These are phyloP conservation scores for Ceratocystiopsis minuta DNA, from an alignment of 2,329 filamentous ascomycete genomes.

Conservation along the genomic window DNA sequence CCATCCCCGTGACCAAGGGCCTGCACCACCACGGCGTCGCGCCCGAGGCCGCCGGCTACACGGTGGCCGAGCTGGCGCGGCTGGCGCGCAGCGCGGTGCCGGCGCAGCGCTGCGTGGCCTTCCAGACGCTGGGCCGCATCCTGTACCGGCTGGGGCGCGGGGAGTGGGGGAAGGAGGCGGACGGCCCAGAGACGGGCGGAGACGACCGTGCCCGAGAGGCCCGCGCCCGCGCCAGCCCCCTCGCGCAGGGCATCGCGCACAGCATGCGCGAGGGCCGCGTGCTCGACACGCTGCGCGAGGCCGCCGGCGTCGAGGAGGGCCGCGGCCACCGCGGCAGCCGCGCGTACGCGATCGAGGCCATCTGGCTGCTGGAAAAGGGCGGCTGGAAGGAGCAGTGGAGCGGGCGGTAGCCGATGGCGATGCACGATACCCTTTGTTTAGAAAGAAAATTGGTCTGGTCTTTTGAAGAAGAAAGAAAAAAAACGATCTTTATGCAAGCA, in stretches of 20 bases:
- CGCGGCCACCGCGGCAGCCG: slow-evolving; percentile 60
- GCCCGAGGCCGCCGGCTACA: slow-evolving; percentile 88
- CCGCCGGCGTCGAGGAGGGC: slow-evolving; percentile 46
- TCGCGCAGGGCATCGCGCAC: slow-evolving; percentile 69
- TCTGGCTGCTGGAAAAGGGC: slow-evolving; percentile 67
- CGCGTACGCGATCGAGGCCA: slow-evolving; percentile 71
- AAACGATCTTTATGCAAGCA: neutral
- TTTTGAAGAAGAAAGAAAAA: neutral
- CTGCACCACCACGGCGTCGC: slow-evolving; percentile 88
- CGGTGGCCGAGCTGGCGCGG: slow-evolving; percentile 66
- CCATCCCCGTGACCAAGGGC: slow-evolving; percentile 59
- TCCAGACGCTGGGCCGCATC: slow-evolving; percentile 74
- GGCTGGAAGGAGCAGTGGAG: slow-evolving; percentile 47
- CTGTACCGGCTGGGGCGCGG: slow-evolving; percentile 66
- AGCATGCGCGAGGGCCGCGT: slow-evolving; percentile 61
- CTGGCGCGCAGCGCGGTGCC: slow-evolving; percentile 68
- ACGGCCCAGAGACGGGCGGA: slow-evolving; percentile 22
- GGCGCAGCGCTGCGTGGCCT: slow-evolving; percentile 77
- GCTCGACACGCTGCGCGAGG: slow-evolving; percentile 58
- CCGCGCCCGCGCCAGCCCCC: slow-evolving; percentile 15
- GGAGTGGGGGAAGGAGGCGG: slow-evolving; percentile 48
- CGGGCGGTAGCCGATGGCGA: slow-evolving; percentile 17
- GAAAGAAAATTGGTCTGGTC: no score
- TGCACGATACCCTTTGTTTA: no score
- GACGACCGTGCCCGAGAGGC: no score